These are phyloP conservation scores for Solanum hybrid DNA, from an alignment of 305 asterid genomes.

Conservation along the genomic window DNA sequence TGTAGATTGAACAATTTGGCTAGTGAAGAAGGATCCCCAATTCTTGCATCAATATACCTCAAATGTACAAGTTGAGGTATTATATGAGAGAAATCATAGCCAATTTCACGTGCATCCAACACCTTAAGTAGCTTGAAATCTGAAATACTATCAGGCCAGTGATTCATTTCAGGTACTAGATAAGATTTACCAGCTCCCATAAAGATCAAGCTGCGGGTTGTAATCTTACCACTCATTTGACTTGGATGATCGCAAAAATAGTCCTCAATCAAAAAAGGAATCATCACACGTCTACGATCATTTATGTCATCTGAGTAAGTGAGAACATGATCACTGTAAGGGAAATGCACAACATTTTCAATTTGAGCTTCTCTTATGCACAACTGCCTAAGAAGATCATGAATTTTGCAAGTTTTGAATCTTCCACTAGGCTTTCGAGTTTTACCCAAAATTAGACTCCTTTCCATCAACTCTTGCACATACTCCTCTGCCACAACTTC, in stretches of 20 bases:
- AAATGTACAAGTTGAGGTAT: not conserved
- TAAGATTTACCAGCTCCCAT: not conserved
- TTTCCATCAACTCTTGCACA: not conserved
- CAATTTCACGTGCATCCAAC: not conserved
- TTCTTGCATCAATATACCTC: not conserved
- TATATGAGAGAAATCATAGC: not conserved
- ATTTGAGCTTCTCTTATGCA: not conserved
- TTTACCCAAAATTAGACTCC: not conserved
- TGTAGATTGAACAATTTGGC: not conserved
- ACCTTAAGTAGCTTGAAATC: not conserved
- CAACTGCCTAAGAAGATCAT: not conserved
- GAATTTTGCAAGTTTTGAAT: not conserved
- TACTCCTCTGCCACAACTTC: not conserved
- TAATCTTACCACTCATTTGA: not conserved
- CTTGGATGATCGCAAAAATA: not conserved
- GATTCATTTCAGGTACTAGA: not conserved
- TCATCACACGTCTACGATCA: not conserved
- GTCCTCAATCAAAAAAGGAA: not conserved
- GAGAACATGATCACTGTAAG: not conserved
- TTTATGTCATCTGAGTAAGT: not conserved
- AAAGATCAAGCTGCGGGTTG: not conserved
- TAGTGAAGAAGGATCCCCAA: not conserved
- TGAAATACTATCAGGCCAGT: not conserved
- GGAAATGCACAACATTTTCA: not conserved
- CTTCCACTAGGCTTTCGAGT: not conserved